Evolutionary conservation across 2,329 filamentous ascomycete species (phyloP), one percentile per base, ranked within the genome.

Genomic region (Ascochyta pisi): DNA sequence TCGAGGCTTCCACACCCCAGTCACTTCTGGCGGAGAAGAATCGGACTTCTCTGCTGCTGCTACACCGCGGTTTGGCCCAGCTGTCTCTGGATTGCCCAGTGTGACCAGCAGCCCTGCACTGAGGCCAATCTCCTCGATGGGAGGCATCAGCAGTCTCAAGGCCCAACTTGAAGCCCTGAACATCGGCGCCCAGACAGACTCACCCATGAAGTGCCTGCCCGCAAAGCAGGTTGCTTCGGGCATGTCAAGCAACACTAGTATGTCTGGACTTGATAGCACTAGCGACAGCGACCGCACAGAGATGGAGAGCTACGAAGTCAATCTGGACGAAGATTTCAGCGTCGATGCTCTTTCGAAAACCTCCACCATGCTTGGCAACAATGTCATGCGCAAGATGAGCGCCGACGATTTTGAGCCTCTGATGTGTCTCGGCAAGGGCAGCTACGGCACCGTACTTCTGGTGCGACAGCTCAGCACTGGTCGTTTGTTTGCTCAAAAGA

Each of bases 401-500:
- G 88, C 92, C 2, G 86, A 88, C 10, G 95, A 99, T 74, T 99
- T 99, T 73, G 89, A 96, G 69, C 87, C 90, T 10, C 80, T 99
- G 46, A 90, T 91, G 45, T 98, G 94, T 75, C 87, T 99, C 22
- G 96, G 96, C 53, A 98, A 98, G 74, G 95, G 95, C 44, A 92
- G 95, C 13, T 99, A 95, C 73, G 95, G 95, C 33, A 99, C 94
- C 0, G 96, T 99, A 10, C 81, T 96, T 41, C 84, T 99, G 26
- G 96, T 99, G 58, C 95, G 93, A 78, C 94, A 99, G 78, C 87
- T 86, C 46, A 80, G 86, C 27, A 97, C 93, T 2, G 95, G 95
- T 38, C 88, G 91, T 39, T 84, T 99, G 5, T 99, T 93, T 71
- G 96, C 95, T 0, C 96, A 99, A 80, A 99, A 99, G 81, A 94